Conservation (phyloP, 106 monocot genomes). For the Triglochin maritima region DNA sequence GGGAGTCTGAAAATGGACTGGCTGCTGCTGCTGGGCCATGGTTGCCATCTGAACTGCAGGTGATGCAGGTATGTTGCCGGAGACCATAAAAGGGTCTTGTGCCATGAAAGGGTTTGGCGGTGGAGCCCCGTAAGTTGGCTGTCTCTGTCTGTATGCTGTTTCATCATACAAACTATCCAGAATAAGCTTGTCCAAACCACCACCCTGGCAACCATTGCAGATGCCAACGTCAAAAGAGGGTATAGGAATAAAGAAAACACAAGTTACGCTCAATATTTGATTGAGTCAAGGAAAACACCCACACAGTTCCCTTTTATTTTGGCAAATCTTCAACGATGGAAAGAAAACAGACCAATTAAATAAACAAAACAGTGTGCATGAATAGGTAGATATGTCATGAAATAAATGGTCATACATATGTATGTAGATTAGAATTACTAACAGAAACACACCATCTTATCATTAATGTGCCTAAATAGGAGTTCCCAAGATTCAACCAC, state of each 20-base stretch:
- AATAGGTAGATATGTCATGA: too few species aligned
- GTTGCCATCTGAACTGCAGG: constrained; percentile 47
- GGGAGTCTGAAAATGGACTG: constrained; percentile 14
- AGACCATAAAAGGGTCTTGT: constrained; percentile 42
- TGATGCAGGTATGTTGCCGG: constrained; percentile 34
- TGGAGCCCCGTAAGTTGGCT: constrained; percentile 1
- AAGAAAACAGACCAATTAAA: too few species aligned
- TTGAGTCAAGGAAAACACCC: too few species aligned
- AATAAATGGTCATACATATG: too few species aligned
- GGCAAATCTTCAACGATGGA: too few species aligned
- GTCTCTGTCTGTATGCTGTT: constrained; percentile 2
- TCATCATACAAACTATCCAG: constrained; percentile 10
- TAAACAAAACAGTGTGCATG: too few species aligned
- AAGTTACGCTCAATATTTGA: too few species aligned
- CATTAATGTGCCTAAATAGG: too few species aligned
- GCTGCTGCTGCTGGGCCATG: constrained; percentile 53
- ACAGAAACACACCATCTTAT: too few species aligned
- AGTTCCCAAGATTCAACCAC: too few species aligned
- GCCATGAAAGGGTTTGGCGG: constrained; percentile 30
- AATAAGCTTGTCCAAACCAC: not conserved
- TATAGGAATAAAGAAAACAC: not conserved
- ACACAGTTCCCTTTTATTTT: too few species aligned
- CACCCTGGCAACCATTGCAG: not conserved
- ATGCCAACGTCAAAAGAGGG: not conserved
- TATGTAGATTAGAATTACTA: too few species aligned